Base-by-base conservation (phyloP, 805 yeast genomes). In the Spencermartinsiella europaea region DNA sequence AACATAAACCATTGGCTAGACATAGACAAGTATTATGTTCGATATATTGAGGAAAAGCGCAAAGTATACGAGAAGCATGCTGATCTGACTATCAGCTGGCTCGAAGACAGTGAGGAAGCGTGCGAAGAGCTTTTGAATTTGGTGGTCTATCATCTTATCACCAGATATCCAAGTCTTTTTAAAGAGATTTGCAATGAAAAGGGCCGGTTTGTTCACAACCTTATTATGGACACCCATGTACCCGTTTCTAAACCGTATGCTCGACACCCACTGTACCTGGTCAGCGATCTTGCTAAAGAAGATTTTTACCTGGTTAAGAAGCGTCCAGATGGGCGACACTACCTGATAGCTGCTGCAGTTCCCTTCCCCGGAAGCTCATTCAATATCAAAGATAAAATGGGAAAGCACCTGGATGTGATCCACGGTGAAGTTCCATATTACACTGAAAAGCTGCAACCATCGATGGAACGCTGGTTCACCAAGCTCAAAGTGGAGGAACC, bases 341-440 rank as follows among this genome's bases (percentile, higher is more conserved):
- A 83, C 61, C 66, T 83, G 45, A 75, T 73, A 33, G 90, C 86
- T 1, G 88, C 85, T 3, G 87, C 83, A 1, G 89, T 83, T 34
- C 87, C 88, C 4, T 82, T 83, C 62, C 88, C 89, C 2, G 90
- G 90, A 40, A 89, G 89, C 3, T 77, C 82, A 1, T 83, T 83
- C 64, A 83, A 82, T 46, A 77, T 83, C 45, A 61, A 70, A 53
- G 58, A 72, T 47, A 83, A 82, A 53, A 54, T 83, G 40, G 89
- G 89, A 17, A 74, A 71, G 56, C 75, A 73, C 44, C 62, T 83
- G 40, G 87, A 83, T 62, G 68, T 71, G 10, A 83, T 83, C 50
- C 89, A 83, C 55, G 72, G 72, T 10, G 80, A 74, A 4, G 90
- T 83, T 47, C 90, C 90, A 3, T 80, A 81, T 61, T 83, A 83